Evolutionary conservation across 139 green algal species (phyloP).

Genomic region (Chlorella sp.): DNA sequence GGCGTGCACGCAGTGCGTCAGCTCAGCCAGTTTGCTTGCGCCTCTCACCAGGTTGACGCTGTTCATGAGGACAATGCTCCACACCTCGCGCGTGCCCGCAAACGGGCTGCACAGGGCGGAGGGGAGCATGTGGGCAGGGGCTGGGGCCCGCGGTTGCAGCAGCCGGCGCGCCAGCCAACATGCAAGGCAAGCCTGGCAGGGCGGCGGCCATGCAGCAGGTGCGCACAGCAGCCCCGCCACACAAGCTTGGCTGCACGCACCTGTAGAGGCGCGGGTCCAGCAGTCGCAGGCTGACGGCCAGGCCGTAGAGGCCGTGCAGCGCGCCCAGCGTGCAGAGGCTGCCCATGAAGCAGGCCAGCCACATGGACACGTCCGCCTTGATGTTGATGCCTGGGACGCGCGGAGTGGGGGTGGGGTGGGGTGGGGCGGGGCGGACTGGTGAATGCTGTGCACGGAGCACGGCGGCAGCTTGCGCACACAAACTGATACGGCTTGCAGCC

Average conservation of each 20-base stretch:
- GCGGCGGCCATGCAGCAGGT: too few species aligned
- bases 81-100: conserved; percentile 38
- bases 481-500: background rate
- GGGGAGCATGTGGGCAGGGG: background rate
- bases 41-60: conserved; percentile 58
- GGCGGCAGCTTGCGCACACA: background rate
- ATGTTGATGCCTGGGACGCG: conserved; percentile 69
- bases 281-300: conserved; percentile 45
- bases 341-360: conserved; percentile 69
- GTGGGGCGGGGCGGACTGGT: too few species aligned
- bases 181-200: too few species aligned
- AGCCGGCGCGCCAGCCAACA: too few species aligned
- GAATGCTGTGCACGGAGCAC: background rate
- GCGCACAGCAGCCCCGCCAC: too few species aligned
- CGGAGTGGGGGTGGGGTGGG: background rate
- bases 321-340: conserved; percentile 59
- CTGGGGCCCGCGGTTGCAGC: background rate
- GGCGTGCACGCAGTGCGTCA: background rate
- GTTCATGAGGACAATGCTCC: conserved; percentile 72
- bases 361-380: conserved; percentile 74
- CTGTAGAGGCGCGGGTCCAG: conserved; percentile 48
- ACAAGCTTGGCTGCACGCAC: background rate
- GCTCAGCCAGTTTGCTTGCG: too few species aligned
- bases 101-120: conserved; percentile 2
- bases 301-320: conserved; percentile 58